A percentile compares a stretch with the other conserved stretches of the same genome.
Conservation (phyloP, 2,329 filamentous ascomycete species). For the Grosmannia penicillata region DNA sequence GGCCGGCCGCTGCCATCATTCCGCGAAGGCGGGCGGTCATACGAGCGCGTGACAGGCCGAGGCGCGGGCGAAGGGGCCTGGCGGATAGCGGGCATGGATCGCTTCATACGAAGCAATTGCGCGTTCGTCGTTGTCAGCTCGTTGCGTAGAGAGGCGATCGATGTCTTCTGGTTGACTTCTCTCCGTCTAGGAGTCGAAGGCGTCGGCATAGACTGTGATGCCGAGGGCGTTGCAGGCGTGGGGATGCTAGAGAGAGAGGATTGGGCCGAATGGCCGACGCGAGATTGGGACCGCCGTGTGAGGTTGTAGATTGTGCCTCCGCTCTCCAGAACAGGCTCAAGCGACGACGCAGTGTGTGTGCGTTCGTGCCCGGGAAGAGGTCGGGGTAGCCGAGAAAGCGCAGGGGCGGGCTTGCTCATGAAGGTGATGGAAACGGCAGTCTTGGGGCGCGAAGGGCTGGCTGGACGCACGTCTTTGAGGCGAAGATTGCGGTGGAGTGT, state of each 20-base stretch:
- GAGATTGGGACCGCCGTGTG: conserved; percentile 49
- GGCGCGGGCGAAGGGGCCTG: conserved; percentile 30
- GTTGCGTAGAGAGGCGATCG: conserved; percentile 36
- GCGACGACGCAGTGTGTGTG: conserved; percentile 50
- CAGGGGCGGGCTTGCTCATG: conserved; percentile 54
- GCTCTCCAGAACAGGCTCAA: conserved; percentile 89
- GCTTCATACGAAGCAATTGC: conserved; percentile 50
- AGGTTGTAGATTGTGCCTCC: conserved; percentile 52
- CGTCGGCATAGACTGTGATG: conserved; percentile 31
- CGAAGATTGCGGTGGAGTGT: conserved; percentile 87
- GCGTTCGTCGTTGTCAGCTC: conserved; percentile 52
- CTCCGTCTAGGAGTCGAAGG: conserved; percentile 47
- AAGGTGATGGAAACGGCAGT: conserved; percentile 81
- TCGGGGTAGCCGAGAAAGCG: conserved; percentile 61
- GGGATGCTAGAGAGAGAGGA: conserved; percentile 52
- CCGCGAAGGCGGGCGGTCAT: conserved; percentile 46
- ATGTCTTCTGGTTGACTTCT: conserved; percentile 40
- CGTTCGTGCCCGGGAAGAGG: conserved; percentile 55
- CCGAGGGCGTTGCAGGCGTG: conserved; percentile 43
- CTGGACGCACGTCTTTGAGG: conserved; percentile 55
- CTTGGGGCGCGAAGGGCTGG: conserved; percentile 56
- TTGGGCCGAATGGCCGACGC: conserved; percentile 53
- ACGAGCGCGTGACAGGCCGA: conserved; percentile 28
- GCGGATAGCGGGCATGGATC: conserved; percentile 47
- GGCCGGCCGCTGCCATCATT: conserved; percentile 33